Base-by-base conservation (phyloP, 176 grass and related monocot species). In the Musa troglodytarum region DNA sequence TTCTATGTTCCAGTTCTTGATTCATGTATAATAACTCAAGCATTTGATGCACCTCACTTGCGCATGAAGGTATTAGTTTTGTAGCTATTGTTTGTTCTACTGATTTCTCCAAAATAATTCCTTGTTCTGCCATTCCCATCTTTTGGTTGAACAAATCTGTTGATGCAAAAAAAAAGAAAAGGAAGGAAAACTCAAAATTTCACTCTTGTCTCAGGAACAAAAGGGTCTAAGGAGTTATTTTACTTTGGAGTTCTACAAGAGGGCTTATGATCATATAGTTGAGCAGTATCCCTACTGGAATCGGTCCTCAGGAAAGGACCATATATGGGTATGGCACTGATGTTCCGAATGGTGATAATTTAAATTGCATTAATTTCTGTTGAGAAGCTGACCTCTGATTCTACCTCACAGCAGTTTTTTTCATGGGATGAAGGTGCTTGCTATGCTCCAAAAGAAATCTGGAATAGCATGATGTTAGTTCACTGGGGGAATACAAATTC, bases 391-490 rank as follows among this genome's bases (percentile, higher is more conserved):
- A 76, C 77, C 26, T 34, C 50, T 82, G 71, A 22, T 86, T 21
- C 77, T 83, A 59, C 49, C 43, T 78, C 68, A 80, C 58, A 68
- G 63, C 88, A 93, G 95, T 91, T 93, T 55, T 98, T 93, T 85
- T 93, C 95, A 66, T 98, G 90, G 95, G 95, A 98, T 80, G 95
- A 98, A 98, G 95, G 86, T 79, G 95, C 95, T 58, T 98, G 90
- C 82, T 98, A 84, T 90, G 88, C 95, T 79, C 95, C 95, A 56
- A 91, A 80, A 87, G 95, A 98, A 72, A 98, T 98, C 68, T 93
- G 95, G 95, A 87, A 90, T 17, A 91, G 86, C 82, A 98, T 91
- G 84, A 93, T 98, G 90, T 85, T 98, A 66, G 88, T 93, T 71
- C 95, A 98, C 64, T 98, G 95, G 95, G 95, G 95, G 56, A 98